phyloP scores from a whole-genome alignment of 176 grass and related monocot genomes.

The Phoenix dactylifera region DNA sequence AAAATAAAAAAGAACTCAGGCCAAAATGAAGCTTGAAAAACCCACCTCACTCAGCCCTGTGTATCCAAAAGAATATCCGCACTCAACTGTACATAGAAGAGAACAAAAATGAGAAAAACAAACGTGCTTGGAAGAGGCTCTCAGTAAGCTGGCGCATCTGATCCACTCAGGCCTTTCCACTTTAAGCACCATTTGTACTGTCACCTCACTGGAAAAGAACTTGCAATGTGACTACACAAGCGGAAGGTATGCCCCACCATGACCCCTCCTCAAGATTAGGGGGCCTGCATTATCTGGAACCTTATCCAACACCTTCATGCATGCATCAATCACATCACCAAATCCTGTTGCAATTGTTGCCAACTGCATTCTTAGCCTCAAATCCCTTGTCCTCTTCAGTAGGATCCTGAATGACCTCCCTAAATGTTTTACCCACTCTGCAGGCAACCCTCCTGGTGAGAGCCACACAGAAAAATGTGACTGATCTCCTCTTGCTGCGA shows the following conservation, averaged over 20 bases:
- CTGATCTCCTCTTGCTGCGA: slow-evolving; percentile 88
- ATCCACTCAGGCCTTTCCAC: too few relatives aligned
- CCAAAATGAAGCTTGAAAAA: too few relatives aligned
- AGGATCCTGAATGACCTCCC: slow-evolving; percentile 80
- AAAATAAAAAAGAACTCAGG: too few relatives aligned
- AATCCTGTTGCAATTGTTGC: slow-evolving; percentile 71
- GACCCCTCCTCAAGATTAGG: slow-evolving; percentile 71
- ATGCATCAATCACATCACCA: slow-evolving; percentile 48
- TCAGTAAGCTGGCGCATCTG: too few relatives aligned
- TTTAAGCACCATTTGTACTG: too few relatives aligned
- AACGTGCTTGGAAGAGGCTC: too few relatives aligned
- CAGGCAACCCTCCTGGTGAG: slow-evolving; percentile 80
- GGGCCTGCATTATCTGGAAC: slow-evolving; percentile 84
- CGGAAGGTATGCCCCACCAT: slow-evolving; percentile 86
- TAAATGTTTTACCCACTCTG: slow-evolving; percentile 88
- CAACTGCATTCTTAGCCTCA: slow-evolving; percentile 77
- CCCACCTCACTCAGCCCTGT: too few relatives aligned
- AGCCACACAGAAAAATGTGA: slow-evolving; percentile 90
- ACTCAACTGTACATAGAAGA: too few relatives aligned
- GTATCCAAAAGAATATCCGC: too few relatives aligned
- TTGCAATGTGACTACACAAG: slow-evolving; percentile 43
- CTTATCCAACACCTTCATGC: slow-evolving; percentile 71
- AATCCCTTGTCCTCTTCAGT: slow-evolving; percentile 64
- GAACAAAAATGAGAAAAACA: too few relatives aligned
- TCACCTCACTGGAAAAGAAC: neutral